Base-by-base conservation (phyloP, 768 basidiomycete species). In the Russula emetica region DNA sequence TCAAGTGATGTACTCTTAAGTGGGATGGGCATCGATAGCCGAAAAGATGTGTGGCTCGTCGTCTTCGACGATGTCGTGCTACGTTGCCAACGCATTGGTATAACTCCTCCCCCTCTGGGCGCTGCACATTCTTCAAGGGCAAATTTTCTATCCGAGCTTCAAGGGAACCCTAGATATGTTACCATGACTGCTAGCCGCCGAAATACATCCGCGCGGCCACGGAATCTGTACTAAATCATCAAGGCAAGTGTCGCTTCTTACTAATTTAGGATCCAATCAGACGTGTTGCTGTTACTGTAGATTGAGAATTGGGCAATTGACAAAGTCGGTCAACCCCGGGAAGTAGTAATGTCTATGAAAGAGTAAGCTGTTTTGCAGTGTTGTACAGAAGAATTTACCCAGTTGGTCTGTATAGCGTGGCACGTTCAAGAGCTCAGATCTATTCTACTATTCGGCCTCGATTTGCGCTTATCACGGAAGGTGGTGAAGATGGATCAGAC, bases 221-320 rank as follows among this genome's bases (percentile, higher is more conserved):
- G n/a, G n/a, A n/a, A n/a, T n/a, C n/a, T n/a, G n/a, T n/a, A n/a
- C n/a, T n/a, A n/a, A n/a, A n/a, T n/a, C n/a, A n/a, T n/a, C n/a
- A n/a, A n/a, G n/a, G n/a, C n/a, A n/a, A n/a, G n/a, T n/a, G n/a
- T n/a, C n/a, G n/a, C n/a, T 30, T n/a, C 24, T 59, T 30, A 64
- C 36, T 66, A 30, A 40, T 28, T 40, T 28, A 30, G 32, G 30
- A 42, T 16, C 8, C 26, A 69, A 55, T 67, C 63, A 30, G 59
- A 63, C 28, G 28, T 51, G 16, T 36, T 40, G 56, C 54, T 53
- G 32, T 44, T 28, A 28, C n/a, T n/a, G n/a, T 64, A 92, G 88
- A 91, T 92, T 67, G 89, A 94, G 75, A 92, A 85, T 2, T 94
- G 92, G 92, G 84, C 82, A 14, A 91, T 93, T 65, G 87, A 85